Evolutionary conservation across 352 stramenopile genomes (phyloP).

Genomic region (Globisporangium barbulae): DNA sequence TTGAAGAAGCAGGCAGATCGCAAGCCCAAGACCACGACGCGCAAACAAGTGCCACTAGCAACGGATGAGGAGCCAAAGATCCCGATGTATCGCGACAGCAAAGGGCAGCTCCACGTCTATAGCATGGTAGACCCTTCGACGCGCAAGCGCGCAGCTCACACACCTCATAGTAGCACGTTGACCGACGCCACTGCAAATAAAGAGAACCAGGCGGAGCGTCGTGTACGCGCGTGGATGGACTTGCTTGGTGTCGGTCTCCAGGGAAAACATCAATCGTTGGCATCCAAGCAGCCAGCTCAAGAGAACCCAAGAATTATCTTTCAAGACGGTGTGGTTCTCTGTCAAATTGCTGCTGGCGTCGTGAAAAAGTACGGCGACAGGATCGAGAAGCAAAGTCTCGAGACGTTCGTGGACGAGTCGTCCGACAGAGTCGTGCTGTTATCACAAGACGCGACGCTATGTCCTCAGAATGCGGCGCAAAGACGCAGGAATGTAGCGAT

Average conservation of each 20-base stretch:
- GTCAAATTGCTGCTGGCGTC: slow-evolving; percentile 27
- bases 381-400: not conserved
- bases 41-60: not conserved
- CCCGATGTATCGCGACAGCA: slow-evolving; percentile 18
- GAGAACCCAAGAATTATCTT: slow-evolving; percentile 16
- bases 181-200: not conserved
- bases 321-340: slow-evolving; percentile 33
- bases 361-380: slow-evolving; percentile 11
- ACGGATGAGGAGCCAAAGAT: not conserved
- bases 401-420: not conserved
- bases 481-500: slow-evolving; percentile 10
- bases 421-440: not conserved
- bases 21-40: slow-evolving; percentile 10
- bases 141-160: not conserved
- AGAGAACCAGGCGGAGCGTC: not conserved
- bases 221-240: slow-evolving; percentile 12
- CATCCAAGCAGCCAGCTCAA: not conserved
- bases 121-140: slow-evolving; percentile 33
- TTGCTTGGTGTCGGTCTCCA: slow-evolving; percentile 16
- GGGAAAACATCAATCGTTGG: not conserved
- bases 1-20: not conserved
- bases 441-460: not conserved
- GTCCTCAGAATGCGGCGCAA: slow-evolving; percentile 9
- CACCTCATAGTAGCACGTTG: not conserved
- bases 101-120: slow-evolving; percentile 29